These are phyloP conservation scores for Madurella mycetomatis DNA, from an alignment of 2,329 filamentous ascomycete genomes.

Conservation along the genomic window DNA sequence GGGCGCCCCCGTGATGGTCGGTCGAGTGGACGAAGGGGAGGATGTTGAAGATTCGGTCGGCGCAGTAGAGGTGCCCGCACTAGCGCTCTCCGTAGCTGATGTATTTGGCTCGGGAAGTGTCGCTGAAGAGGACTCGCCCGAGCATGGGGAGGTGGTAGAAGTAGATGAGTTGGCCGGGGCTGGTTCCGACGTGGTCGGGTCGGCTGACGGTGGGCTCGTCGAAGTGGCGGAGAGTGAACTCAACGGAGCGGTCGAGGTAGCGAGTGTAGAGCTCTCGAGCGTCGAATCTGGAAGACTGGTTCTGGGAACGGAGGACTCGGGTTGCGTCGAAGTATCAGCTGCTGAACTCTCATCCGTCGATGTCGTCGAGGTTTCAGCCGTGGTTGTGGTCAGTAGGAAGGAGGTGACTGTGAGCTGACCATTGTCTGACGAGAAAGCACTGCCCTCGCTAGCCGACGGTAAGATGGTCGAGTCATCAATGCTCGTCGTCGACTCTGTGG, in stretches of 20 bases:
- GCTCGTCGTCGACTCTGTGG: neutral
- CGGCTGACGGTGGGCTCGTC: neutral
- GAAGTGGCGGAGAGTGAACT: neutral
- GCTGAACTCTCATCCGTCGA: neutral
- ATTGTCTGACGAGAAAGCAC: neutral
- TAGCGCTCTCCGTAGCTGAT: neutral
- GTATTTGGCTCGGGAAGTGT: neutral
- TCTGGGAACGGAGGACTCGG: too few species aligned
- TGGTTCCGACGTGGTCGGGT: neutral
- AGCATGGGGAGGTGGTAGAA: neutral
- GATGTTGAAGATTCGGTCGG: constrained; percentile 2
- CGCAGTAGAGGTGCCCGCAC: neutral
- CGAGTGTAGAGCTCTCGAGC: neutral
- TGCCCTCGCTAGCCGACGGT: neutral
- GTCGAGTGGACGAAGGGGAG: constrained; percentile 14
- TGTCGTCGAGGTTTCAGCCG: too few species aligned
- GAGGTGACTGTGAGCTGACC: too few species aligned
- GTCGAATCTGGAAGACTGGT: neutral
- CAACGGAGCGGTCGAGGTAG: neutral
- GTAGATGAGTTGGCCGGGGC: neutral
- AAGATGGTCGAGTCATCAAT: neutral
- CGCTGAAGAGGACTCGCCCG: neutral
- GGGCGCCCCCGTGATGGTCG: constrained; percentile 35
- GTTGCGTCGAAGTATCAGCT: too few species aligned
- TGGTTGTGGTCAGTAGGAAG: too few species aligned